Base-by-base conservation (phyloP, 2,329 filamentous ascomycete species). In the Piedraia hortae region DNA sequence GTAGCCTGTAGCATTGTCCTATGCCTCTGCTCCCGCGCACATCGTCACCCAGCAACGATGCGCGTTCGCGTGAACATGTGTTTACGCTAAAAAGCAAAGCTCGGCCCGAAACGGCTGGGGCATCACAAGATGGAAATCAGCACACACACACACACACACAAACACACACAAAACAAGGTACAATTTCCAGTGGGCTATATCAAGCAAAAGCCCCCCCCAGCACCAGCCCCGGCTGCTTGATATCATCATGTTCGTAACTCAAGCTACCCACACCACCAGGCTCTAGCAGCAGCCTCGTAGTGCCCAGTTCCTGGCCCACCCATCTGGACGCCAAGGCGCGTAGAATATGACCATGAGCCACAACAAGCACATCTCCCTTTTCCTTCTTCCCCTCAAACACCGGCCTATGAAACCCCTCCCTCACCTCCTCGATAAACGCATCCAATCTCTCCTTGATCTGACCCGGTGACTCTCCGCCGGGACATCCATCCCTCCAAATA, bases 291-390 rank as follows among this genome's bases (percentile, higher is more conserved):
- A 91, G 64, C 4, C 66, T 61, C 17, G 75, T 71, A 5, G 71
- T 77, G 24, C 62, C 59, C 26, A 91, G 51, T 7, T 61, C 54
- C 48, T 71, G 71, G 0, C 64, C 62, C 0, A 67, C 59, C 80
- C 80, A 91, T 14, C 78, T 58, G 53, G 82, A 74, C 4, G 80
- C 78, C 42, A 91, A 77, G 0, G 75, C 74, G 9, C 80, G 57
- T 23, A 91, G 50, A 25, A 90, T 82, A 47, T 90, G 80, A 0
- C 80, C 80, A 41, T 91, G 80, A 11, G 75, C 80, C 4, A 91
- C 75, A 21, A 90, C 54, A 12, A 82, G 44, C 10, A 82, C 62
- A 43, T 82, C 73, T 2, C 34, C 37, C 9, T 45, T 49, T 6
- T 48, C 39, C 33, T 58, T 54, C 5, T 57, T 58, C 31, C 82